Conservation (phyloP, 208 protist species). For the Trypanosoma cruzi region DNA sequence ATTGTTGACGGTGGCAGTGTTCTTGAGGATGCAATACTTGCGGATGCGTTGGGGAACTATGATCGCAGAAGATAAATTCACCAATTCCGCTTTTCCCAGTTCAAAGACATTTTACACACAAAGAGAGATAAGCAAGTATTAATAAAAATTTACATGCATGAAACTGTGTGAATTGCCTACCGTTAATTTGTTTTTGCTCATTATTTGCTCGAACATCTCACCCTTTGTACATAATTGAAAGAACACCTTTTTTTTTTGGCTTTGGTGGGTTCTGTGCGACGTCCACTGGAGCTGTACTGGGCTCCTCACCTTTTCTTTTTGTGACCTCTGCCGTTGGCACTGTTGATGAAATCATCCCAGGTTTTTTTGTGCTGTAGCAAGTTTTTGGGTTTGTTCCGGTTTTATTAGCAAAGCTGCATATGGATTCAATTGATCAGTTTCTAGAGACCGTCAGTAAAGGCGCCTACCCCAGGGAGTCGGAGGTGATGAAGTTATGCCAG, state of each 20-base stretch:
- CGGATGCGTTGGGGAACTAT: conserved; percentile 80
- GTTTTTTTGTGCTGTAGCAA: neutral
- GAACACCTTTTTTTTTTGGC: conserved; percentile 45
- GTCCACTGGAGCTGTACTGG: neutral
- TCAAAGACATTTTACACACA: conserved; percentile 29
- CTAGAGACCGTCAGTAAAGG: conserved; percentile 96
- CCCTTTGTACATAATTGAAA: neutral
- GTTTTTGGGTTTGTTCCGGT: neutral
- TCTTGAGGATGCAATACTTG: conserved; percentile 76
- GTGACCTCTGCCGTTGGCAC: conserved; percentile 1
- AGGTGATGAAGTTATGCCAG: conserved; percentile 91
- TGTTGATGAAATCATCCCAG: conserved; percentile 13
- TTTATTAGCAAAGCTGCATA: conserved; percentile 8
- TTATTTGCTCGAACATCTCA: neutral
- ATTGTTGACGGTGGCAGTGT: conserved; percentile 45
- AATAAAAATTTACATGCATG: neutral
- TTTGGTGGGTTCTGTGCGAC: neutral
- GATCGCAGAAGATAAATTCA: conserved; percentile 33
- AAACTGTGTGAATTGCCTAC: too few relatives aligned
- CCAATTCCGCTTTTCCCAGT: neutral
- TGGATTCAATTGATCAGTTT: conserved; percentile 95
- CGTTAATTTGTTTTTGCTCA: too few relatives aligned
- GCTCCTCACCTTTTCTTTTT: neutral
- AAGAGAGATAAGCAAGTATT: neutral
- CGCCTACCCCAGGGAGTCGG: conserved; percentile 92